A percentile compares a stretch with the other conserved stretches of the same genome.
Evolutionary conservation across 169 alveolate species (phyloP).

Genomic region (Plasmodium coatneyi): DNA sequence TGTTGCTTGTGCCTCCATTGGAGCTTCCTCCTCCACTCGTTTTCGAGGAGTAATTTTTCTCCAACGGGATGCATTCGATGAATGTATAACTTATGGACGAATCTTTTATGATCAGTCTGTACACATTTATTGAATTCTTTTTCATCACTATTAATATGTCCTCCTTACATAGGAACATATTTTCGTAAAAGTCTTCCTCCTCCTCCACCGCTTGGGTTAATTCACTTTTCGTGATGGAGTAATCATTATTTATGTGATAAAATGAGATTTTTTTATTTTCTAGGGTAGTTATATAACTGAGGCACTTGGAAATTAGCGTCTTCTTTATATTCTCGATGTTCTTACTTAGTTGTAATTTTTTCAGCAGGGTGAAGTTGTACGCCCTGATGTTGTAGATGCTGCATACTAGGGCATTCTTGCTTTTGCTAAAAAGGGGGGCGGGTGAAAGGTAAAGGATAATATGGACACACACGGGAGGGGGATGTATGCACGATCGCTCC

Average conservation of each 20-base stretch:
- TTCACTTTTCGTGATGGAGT: slow-evolving; percentile 31
- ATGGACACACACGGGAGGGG: not conserved
- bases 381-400: slow-evolving; percentile 37
- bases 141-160: slow-evolving; percentile 34
- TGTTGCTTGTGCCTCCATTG: not conserved
- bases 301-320: slow-evolving; percentile 43
- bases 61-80: slow-evolving; percentile 18
- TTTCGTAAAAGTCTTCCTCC: slow-evolving; percentile 18
- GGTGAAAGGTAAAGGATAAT: not conserved
- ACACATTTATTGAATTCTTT: slow-evolving; percentile 28
- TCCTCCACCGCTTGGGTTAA: slow-evolving; percentile 22
- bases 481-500: not conserved
- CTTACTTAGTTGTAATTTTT: slow-evolving; percentile 40
- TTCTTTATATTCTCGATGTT: slow-evolving; percentile 40
- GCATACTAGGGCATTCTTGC: slow-evolving; percentile 42
- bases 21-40: not conserved
- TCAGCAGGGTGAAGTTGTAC: slow-evolving; percentile 17
- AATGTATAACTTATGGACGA: slow-evolving; percentile 15
- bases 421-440: slow-evolving; percentile 28
- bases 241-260: slow-evolving; percentile 41
- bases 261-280: slow-evolving; percentile 58
- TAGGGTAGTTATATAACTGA: slow-evolving; percentile 35
- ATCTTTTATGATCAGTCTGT: slow-evolving; percentile 12
- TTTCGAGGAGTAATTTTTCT: not conserved
- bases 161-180: slow-evolving; percentile 40